Conservation (phyloP, 2,329 filamentous ascomycete genomes). For the Chlorencoelia australis region DNA sequence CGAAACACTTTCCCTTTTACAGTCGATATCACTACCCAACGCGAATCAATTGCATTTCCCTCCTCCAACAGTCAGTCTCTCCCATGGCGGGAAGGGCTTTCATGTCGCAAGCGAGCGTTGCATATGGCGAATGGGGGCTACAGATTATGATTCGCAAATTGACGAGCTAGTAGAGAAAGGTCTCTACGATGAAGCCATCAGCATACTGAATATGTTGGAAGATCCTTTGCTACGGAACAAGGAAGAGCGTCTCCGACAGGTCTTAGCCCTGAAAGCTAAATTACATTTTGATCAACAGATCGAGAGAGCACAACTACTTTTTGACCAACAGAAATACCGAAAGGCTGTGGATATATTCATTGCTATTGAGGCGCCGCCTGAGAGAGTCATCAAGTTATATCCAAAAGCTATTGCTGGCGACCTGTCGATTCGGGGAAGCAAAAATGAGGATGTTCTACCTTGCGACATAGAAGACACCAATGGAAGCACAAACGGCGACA, state of each 20-base stretch:
- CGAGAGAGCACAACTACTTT: slow-evolving; percentile 75
- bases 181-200: slow-evolving; percentile 84
- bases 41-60: slow-evolving; percentile 84
- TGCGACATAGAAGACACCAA: slow-evolving; percentile 30
- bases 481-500: slow-evolving; percentile 34
- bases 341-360: slow-evolving; percentile 83
- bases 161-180: slow-evolving; percentile 65
- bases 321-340: slow-evolving; percentile 71
- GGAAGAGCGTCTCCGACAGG: slow-evolving; percentile 64
- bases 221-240: slow-evolving; percentile 85
- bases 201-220: slow-evolving; percentile 79
- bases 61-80: slow-evolving; percentile 85
- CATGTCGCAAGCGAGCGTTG: slow-evolving; percentile 82
- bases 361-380: slow-evolving; percentile 75
- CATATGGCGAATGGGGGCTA: slow-evolving; percentile 93
- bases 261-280: slow-evolving; percentile 88
- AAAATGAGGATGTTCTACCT: slow-evolving; percentile 33
- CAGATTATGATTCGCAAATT: slow-evolving; percentile 85
- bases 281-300: slow-evolving; percentile 62
- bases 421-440: slow-evolving; percentile 51
- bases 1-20: slow-evolving; percentile 79
- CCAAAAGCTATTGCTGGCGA: slow-evolving; percentile 77
- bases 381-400: slow-evolving; percentile 76
- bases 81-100: slow-evolving; percentile 92
- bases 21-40: slow-evolving; percentile 71